Conservation (phyloP, 148 eudicot genomes). For the Spergularia marina region DNA sequence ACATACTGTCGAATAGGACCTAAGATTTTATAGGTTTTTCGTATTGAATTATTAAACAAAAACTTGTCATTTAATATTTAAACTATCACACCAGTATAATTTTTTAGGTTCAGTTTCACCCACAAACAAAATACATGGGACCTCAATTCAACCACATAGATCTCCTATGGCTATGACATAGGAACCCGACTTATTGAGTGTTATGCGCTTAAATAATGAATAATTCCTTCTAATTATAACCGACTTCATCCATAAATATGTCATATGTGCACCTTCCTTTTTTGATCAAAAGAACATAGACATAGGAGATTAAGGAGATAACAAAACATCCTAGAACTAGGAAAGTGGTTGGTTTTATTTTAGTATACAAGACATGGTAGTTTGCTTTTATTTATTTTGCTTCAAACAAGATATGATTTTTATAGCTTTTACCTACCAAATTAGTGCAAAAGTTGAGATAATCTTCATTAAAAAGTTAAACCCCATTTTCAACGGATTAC, state of each 20-base stretch:
- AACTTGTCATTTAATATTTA: too few relatives aligned
- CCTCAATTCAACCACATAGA: too few relatives aligned
- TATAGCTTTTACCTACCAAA: conserved; percentile 24
- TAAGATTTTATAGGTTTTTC: too few relatives aligned
- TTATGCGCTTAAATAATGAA: background rate
- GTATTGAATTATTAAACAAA: too few relatives aligned
- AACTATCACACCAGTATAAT: too few relatives aligned
- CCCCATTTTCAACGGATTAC: conserved; percentile 17
- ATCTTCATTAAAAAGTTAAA: conserved; percentile 3
- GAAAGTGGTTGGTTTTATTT: conserved; percentile 14
- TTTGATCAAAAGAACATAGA: background rate
- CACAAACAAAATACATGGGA: too few relatives aligned
- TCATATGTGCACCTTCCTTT: background rate
- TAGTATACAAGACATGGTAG: conserved; percentile 17
- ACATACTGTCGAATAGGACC: too few relatives aligned
- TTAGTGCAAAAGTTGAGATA: conserved; percentile 25
- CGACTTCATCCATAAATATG: conserved; percentile 22
- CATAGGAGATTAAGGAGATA: conserved; percentile 1
- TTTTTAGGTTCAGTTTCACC: too few relatives aligned
- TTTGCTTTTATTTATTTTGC: background rate
- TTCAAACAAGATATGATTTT: conserved; percentile 3
- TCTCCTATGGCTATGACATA: background rate
- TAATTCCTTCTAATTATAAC: conserved; percentile 8
- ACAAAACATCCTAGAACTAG: background rate
- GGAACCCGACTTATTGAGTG: conserved; percentile 8